These are phyloP conservation scores for Cercospora sojina DNA, from an alignment of 2,329 filamentous ascomycete genomes.

Conservation along the genomic window DNA sequence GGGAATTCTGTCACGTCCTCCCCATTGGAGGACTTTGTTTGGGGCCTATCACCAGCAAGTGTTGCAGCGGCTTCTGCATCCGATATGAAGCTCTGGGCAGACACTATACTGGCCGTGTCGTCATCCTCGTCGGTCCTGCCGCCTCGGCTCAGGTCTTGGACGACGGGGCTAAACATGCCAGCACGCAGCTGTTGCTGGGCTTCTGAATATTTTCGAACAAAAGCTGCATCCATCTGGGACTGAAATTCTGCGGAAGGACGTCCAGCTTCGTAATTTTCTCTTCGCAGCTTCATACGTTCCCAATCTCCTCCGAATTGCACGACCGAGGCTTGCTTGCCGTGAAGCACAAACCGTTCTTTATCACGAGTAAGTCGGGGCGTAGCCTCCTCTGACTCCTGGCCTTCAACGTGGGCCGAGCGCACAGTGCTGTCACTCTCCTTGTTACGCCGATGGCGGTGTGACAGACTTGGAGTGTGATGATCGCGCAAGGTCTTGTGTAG, in stretches of 20 bases:
- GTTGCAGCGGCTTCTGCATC: slow-evolving; percentile 31
- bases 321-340: slow-evolving; percentile 96
- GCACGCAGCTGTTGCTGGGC: slow-evolving; percentile 21
- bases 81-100: slow-evolving; percentile 27
- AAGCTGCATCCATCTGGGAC: slow-evolving; percentile 13
- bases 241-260: slow-evolving; percentile 17
- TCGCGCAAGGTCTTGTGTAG: slow-evolving; percentile 88
- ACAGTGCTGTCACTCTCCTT: slow-evolving; percentile 68
- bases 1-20: slow-evolving; percentile 17
- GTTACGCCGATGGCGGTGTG: slow-evolving; percentile 70
- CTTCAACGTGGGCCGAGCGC: slow-evolving; percentile 33
- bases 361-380: slow-evolving; percentile 71
- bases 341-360: slow-evolving; percentile 88
- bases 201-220: slow-evolving; percentile 21
- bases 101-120: slow-evolving; percentile 23
- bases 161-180: slow-evolving; percentile 19
- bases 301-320: slow-evolving; percentile 95
- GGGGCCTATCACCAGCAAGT: slow-evolving; percentile 5
- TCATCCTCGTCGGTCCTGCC: slow-evolving; percentile 23
- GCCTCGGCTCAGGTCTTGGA: slow-evolving; percentile 17
- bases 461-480: slow-evolving; percentile 39
- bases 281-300: slow-evolving; percentile 39
- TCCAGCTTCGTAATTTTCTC: slow-evolving; percentile 33
- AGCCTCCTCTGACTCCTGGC: slow-evolving; percentile 41
- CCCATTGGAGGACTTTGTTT: neutral